Evolutionary conservation across 1,284 basidiomycete species (phyloP), one percentile per base, ranked within the genome.

Genomic region (Cryptococcus sp.): DNA sequence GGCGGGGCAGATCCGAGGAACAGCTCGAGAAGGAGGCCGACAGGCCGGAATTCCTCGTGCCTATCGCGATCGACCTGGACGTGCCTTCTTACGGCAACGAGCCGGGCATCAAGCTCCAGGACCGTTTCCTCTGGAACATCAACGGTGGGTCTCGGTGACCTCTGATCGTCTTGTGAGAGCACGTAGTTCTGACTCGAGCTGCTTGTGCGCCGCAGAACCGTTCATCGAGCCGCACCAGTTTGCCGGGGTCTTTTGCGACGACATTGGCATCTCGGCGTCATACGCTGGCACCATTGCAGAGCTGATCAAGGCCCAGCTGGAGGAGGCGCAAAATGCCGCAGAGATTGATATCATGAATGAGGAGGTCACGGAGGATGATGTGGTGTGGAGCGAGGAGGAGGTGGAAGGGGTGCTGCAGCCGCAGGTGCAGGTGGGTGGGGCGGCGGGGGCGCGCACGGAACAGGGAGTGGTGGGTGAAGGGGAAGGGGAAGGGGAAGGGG

Each of bases 41-140:
- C 46, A 82, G 81, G 59, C 82, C 84, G 23, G 83, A 87, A 4
- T 80, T 87, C 2, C 83, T 95, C 24, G 85, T 98, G 4, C 95
- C 95, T 9, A 91, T 98, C 62, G 87, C 90, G 47, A 87, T 98
- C 57, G 94, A 98, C 69, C 86, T 97, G 65, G 93, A 98, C 71
- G 93, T 93, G 4, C 88, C 92, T 8, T 13, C 48, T 9, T 16
- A 46, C 28, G 20, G 18, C 8, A 37, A 50, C 18, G n/a, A 35
- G 11, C 52, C 52, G 8, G 65, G 62, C 15, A 88, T 91, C 70
- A 83, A 93, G 67, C 86, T 98, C 72, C 87, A 92, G 55, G 95
- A 98, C 70, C 88, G 88, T 63, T 98, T 98, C 76, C 83, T 92
- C n/a, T 98, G 95, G 95, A 96, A 98, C 70, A 77, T 93, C 51